Base-by-base conservation (phyloP, 2,329 filamentous ascomycete species). In the Colletotrichum cuscutae region DNA sequence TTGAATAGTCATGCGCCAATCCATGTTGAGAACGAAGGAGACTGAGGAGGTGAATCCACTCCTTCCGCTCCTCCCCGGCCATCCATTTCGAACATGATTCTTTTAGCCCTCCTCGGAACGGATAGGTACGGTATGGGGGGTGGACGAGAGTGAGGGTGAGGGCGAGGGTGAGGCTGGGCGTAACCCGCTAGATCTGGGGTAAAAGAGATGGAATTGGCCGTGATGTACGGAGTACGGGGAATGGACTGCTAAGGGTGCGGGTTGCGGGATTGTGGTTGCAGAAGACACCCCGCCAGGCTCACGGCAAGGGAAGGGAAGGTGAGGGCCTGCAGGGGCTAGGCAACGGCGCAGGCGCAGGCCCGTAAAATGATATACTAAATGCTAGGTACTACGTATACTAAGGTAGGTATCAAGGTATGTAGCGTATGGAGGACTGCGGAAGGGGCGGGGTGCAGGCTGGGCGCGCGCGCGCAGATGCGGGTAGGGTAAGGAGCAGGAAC, bases 141-240 rank as follows among this genome's bases (percentile, higher is more conserved):
- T 42, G 37, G 15, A 19, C 13, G 37, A 19, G 42, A 19, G 42
- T 42, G 13, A 13, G 37, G 13, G 12, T 42, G 13, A 13, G 15
- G 13, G 12, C 12, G 35, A 15, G 37, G 42, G 42, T 49, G 19
- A 49, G 22, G 46, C 53, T 53, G 49, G 46, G 42, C 46, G 30
- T 13, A 70, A 49, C 46, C 46, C 35, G 26, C 54, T 59, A 37
- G 54, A 71, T 72, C 70, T 65, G 60, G 70, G 69, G 58, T 63
- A 68, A 63, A 26, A 49, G 52, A 32, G 26, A 32, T 65, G 60
- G 12, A 24, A 22, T 49, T 24, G 32, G 32, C 30, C 28, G 24
- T 24, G 8, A 26, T 65, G 37, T 42, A 22, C 52, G 59, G 12
- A 24, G 37, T 42, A 22, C 52, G 59, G 12, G 30, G 30, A 49